Evolutionary conservation across 345 rosid species (phyloP).

Genomic region (Xanthoceras sorbifolium): DNA sequence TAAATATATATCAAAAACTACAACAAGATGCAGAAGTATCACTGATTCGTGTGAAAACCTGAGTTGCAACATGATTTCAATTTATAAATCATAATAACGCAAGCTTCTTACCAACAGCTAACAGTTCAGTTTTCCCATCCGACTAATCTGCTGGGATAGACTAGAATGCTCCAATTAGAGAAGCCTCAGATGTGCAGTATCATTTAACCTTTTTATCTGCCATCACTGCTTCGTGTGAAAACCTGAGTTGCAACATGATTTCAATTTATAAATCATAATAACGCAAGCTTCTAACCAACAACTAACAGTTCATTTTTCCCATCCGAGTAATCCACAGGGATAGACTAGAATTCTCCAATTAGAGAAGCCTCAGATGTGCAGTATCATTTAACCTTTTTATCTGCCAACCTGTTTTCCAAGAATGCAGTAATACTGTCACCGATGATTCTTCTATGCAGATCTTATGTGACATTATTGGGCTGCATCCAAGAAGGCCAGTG

Average conservation of each 20-base stretch:
- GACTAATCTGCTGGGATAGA: conserved; percentile 3
- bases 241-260: conserved; percentile 19
- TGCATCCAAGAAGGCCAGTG: conserved; percentile 82
- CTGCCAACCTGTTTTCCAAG: conserved; percentile 92
- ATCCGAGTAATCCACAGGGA: neutral
- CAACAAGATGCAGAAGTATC: conserved; percentile 27
- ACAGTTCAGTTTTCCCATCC: conserved; percentile 16
- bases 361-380: conserved; percentile 85
- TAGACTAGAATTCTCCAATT: conserved; percentile 25
- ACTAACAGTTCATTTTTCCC: conserved; percentile 19
- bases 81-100: conserved; percentile 8
- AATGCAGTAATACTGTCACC: conserved; percentile 80
- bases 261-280: conserved; percentile 5
- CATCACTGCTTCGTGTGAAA: conserved; percentile 35
- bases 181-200: conserved; percentile 85
- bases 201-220: conserved; percentile 90
- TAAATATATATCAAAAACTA: conserved; percentile 33
- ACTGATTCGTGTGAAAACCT: conserved; percentile 13
- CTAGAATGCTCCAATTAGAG: conserved; percentile 43
- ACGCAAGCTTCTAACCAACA: conserved; percentile 19
- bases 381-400: conserved; percentile 85
- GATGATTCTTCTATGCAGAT: conserved; percentile 90
- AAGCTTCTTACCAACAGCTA: conserved; percentile 17
- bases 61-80: conserved; percentile 20
- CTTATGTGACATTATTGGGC: conserved; percentile 69